Percentiles rank a stretch among this genome's conserved stretches.
Evolutionary conservation across 192 early-diverging fungal species (phyloP).

Genomic region (Geranomyces variabilis): DNA sequence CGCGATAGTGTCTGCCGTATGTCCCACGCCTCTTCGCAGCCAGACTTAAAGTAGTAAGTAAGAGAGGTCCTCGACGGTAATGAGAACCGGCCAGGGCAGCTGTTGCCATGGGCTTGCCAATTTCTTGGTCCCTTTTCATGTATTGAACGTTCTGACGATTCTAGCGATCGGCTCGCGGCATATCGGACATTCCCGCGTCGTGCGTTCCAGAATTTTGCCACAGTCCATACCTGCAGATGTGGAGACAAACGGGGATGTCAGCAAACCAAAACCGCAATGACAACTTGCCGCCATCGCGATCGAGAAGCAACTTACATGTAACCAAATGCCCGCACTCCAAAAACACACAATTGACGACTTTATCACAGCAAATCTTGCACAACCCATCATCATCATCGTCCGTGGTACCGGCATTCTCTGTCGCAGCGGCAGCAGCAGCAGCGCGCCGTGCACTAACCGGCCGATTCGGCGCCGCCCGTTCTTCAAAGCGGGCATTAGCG

Average conservation of each 20-base stretch:
- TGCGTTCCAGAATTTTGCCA: slow-evolving; percentile 54
- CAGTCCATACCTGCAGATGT: slow-evolving; percentile 61
- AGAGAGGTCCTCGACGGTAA: no score
- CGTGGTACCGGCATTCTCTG: slow-evolving; percentile 61
- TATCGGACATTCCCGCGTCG: slow-evolving; percentile 76
- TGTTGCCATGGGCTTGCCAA: no score
- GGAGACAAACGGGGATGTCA: background rate
- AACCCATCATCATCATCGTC: slow-evolving; percentile 47
- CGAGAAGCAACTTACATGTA: slow-evolving; percentile 52
- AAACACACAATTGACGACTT: slow-evolving; percentile 78
- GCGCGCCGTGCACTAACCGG: slow-evolving; percentile 39
- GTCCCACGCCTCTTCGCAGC: no score
- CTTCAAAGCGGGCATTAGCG: background rate
- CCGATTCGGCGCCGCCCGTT: slow-evolving; percentile 13
- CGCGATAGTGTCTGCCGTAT: no score
- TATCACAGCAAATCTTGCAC: slow-evolving; percentile 78
- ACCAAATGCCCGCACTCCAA: slow-evolving; percentile 86
- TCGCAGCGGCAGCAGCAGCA: slow-evolving; percentile 74
- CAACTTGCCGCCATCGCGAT: background rate
- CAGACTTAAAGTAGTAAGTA: no score
- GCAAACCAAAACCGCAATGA: background rate
- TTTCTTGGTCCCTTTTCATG: slow-evolving; percentile 7
- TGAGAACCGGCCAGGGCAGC: no score
- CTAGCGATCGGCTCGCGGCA: slow-evolving; percentile 51
- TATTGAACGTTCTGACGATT: slow-evolving; percentile 27